Conservation (phyloP, 352 stramenopile genomes). For the Pythium biforme region DNA sequence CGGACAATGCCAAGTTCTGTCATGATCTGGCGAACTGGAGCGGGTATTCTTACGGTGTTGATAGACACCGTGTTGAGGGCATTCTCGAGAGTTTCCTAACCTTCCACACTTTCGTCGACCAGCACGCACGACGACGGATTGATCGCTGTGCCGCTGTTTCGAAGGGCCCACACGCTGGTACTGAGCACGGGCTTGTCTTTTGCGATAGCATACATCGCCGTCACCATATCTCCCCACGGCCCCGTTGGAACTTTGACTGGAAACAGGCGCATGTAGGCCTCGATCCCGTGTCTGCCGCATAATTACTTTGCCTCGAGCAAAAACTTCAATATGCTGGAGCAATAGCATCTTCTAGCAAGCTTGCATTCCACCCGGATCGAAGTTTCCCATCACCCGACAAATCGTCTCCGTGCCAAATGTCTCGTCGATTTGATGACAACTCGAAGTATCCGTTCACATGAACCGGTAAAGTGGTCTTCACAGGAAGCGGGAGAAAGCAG, state of each 20-base stretch:
- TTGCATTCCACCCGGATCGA: slow-evolving; percentile 75
- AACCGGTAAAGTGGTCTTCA: slow-evolving; percentile 83
- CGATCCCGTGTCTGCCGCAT: slow-evolving; percentile 40
- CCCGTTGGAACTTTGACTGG: slow-evolving; percentile 41
- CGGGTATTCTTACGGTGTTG: slow-evolving; percentile 18
- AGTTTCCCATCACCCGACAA: slow-evolving; percentile 80
- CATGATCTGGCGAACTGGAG: slow-evolving; percentile 16
- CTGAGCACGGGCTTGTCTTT: slow-evolving; percentile 48
- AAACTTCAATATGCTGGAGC: slow-evolving; percentile 73
- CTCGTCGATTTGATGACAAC: slow-evolving; percentile 84
- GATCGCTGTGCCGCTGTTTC: slow-evolving; percentile 14
- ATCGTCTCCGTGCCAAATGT: slow-evolving; percentile 84
- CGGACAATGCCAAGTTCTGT: slow-evolving; percentile 5
- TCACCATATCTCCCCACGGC: slow-evolving; percentile 54
- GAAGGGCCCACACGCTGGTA: slow-evolving; percentile 24
- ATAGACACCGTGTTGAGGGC: slow-evolving; percentile 23
- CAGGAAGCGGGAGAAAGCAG: slow-evolving; percentile 92
- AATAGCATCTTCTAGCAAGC: slow-evolving; percentile 66
- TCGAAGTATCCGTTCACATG: slow-evolving; percentile 95
- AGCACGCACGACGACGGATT: slow-evolving; percentile 14
- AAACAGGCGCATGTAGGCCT: slow-evolving; percentile 38
- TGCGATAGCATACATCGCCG: slow-evolving; percentile 55
- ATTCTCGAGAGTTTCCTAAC: slow-evolving; percentile 18
- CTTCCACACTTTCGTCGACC: slow-evolving; percentile 21
- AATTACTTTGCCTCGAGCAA: slow-evolving; percentile 49